phyloP scores from a whole-genome alignment of 176 grass and related monocot species.

The Carex littledalei region DNA sequence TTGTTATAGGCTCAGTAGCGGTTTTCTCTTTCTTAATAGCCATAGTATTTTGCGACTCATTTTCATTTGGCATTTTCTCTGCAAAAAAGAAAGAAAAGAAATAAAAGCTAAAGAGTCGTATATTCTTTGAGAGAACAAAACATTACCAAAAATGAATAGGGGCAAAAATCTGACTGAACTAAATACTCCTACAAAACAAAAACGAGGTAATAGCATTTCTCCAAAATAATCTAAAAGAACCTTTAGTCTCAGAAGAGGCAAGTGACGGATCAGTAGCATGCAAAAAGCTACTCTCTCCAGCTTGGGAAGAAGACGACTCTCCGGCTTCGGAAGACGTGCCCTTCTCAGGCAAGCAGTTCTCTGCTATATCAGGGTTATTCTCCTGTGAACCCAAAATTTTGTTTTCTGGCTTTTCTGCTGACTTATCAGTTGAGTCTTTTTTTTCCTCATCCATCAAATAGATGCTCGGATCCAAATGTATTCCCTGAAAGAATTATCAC shows the following conservation, averaged over 20 bases:
- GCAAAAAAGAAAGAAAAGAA: slow-evolving; percentile 22
- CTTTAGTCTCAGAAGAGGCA: slow-evolving; percentile 39
- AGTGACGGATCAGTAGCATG: slow-evolving; percentile 24
- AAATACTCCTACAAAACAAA: not conserved
- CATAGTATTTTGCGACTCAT: slow-evolving; percentile 36
- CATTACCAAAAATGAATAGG: not conserved
- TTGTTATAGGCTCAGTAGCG: slow-evolving; percentile 68
- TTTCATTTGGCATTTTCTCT: slow-evolving; percentile 49
- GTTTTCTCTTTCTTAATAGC: slow-evolving; percentile 50
- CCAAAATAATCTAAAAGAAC: slow-evolving; percentile 26
- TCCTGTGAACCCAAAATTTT: too few relatives aligned
- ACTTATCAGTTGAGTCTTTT: slow-evolving; percentile 38
- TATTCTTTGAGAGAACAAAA: not conserved
- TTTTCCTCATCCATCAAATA: slow-evolving; percentile 97
- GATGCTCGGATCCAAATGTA: slow-evolving; percentile 98
- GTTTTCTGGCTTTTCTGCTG: slow-evolving; percentile 32
- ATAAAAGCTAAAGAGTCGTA: not conserved
- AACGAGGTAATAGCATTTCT: slow-evolving; percentile 1
- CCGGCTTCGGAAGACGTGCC: slow-evolving; percentile 17
- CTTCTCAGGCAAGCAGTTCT: slow-evolving; percentile 18
- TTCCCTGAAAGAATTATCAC: slow-evolving; percentile 51
- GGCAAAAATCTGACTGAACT: not conserved
- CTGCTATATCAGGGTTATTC: slow-evolving; percentile 28
- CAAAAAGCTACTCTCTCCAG: slow-evolving; percentile 7
- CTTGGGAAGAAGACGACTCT: slow-evolving; percentile 23